Evolutionary conservation across 1,284 basidiomycete species (phyloP).

Genomic region (Apiotrichum laibachii): DNA sequence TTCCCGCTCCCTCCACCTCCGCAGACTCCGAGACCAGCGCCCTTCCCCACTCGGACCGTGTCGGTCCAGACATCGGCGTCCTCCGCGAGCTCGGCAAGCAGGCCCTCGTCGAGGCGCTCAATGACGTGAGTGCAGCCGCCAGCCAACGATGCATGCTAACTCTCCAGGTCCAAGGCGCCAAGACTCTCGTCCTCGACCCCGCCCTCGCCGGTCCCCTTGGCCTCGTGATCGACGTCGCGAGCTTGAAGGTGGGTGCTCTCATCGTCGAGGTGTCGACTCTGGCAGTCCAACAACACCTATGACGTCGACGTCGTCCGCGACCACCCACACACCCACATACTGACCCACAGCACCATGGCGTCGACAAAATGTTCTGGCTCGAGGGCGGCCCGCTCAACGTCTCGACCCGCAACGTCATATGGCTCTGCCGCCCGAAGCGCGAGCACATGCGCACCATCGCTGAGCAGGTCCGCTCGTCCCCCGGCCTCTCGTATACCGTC

Average conservation of each 20-base stretch:
- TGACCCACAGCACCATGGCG: constrained; percentile 77
- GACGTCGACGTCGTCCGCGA: neutral
- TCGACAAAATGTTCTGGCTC: constrained; percentile 99
- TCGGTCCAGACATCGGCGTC: constrained; percentile 62
- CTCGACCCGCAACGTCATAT: constrained; percentile 84
- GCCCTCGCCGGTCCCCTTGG: constrained; percentile 87
- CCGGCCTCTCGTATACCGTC: constrained; percentile 66
- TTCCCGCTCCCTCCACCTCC: constrained; percentile 44
- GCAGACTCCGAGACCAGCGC: constrained; percentile 44
- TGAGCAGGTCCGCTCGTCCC: constrained; percentile 42
- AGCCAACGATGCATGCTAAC: too few species aligned
- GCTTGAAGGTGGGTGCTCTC: constrained; percentile 68
- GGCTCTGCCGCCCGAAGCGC: constrained; percentile 85
- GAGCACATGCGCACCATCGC: constrained; percentile 85
- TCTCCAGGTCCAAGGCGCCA: constrained; percentile 79
- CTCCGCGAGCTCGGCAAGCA: constrained; percentile 74
- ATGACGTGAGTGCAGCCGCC: constrained; percentile 61
- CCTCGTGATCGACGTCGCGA: constrained; percentile 83
- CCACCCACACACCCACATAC: too few species aligned
- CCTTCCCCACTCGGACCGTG: constrained; percentile 18
- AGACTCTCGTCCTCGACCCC: constrained; percentile 90
- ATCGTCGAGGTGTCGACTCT: too few species aligned
- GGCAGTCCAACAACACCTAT: neutral
- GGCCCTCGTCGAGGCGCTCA: constrained; percentile 72
- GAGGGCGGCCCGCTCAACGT: constrained; percentile 80